Base-by-base conservation (phyloP, 1,284 basidiomycete species). In the Pterula multifida region DNA sequence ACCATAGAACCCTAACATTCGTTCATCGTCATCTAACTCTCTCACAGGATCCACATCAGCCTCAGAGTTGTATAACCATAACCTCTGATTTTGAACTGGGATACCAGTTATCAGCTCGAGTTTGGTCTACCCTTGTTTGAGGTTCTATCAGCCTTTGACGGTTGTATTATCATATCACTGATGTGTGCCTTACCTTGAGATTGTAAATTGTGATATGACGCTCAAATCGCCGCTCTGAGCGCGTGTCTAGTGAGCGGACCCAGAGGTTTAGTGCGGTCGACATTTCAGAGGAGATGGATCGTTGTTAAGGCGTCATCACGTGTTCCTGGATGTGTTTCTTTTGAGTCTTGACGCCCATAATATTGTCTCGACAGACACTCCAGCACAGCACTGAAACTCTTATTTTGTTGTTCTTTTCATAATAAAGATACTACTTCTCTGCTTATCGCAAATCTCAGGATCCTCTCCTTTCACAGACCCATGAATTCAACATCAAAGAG, bases 31-130 rank as follows among this genome's bases (percentile, higher is more conserved):
- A 6, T 75, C 68, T 21, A 95, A 68, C 0, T 67, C 61, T 2
- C 71, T 75, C 2, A 86, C 55, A 3, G 76, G 67, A 11, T 71
- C 65, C 1, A 67, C 57, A 53, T 81, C 75, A 25, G 71, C 72
- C 36, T 82, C 76, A 2, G 79, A 75, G 2, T 81, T 75, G 49
- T 78, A 73, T 3, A 95, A 62, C 0, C 74, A 67, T 48, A 95
- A 75, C 0, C 65, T 58, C 60, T 96, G 92, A 55, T 83, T 81
- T 50, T 69, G 69, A 2, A 76, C 72, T 1, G 88, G 80, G 50
- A 97, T 86, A 15, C 94, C 94, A n/a, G 93, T 96, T 60, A 97
- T 80, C 47, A 82, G 74, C 61, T 93, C 90, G 23, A 98, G 78
- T 58, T 91, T 95, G 55, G 71, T 72, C 88, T 95, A 61, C 9